Evolutionary conservation across 768 basidiomycete genomes (phyloP).

Genomic region (Tylopilus sp.): DNA sequence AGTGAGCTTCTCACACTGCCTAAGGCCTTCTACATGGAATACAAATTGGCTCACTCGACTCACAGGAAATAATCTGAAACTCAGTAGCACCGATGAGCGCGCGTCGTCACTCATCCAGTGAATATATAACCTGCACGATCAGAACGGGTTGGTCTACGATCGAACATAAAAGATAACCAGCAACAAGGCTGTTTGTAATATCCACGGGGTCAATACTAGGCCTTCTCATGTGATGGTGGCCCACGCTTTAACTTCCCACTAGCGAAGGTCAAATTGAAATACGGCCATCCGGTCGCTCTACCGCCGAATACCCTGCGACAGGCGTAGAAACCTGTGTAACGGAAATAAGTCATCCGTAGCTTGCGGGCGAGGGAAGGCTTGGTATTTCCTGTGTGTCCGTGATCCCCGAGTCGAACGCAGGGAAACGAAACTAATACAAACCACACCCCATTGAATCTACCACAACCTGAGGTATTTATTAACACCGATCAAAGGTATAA

Average conservation of each 20-base stretch:
- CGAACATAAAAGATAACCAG: neutral
- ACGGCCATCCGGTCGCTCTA: neutral
- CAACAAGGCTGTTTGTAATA: neutral
- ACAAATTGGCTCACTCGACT: neutral
- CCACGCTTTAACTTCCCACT: neutral
- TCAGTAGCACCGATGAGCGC: neutral
- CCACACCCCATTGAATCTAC: too few species aligned
- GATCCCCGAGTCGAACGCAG: too few species aligned
- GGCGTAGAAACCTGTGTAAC: neutral
- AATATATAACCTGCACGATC: neutral
- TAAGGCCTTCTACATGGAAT: too few species aligned
- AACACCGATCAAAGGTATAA: too few species aligned
- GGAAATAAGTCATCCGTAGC: neutral
- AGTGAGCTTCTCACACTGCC: neutral
- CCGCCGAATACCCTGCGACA: neutral
- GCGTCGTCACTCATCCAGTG: neutral
- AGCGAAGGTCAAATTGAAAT: neutral
- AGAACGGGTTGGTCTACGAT: neutral
- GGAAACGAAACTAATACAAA: too few species aligned
- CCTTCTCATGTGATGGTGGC: neutral
- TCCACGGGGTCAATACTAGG: neutral
- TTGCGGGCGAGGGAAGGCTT: too few species aligned
- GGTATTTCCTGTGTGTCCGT: too few species aligned
- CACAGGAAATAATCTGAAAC: neutral
- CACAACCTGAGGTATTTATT: too few species aligned